phyloP scores from a whole-genome alignment of 306 rosid species.

The Lithocarpus polystachyus region DNA sequence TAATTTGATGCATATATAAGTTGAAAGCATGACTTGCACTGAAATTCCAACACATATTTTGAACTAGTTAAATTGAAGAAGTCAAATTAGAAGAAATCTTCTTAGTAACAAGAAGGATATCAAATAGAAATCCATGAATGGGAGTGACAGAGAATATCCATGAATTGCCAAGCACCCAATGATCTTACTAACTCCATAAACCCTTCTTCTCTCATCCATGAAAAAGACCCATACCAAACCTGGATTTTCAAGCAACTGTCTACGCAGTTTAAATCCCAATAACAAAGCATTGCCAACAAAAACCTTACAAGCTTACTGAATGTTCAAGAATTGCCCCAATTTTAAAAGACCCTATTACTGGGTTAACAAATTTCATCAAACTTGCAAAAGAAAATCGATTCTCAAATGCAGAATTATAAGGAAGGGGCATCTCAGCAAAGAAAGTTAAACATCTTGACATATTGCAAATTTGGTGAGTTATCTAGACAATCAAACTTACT shows the following conservation, averaged over 20 bases:
- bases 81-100: neutral
- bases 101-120: neutral
- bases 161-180: neutral
- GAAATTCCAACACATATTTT: neutral
- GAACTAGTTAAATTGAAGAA: neutral
- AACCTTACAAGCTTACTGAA: neutral
- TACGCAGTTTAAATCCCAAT: neutral
- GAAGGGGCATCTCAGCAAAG: neutral
- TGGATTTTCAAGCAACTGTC: neutral
- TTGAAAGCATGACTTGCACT: neutral
- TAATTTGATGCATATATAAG: neutral
- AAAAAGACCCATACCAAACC: neutral
- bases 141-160: too few species aligned
- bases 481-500: slow-evolving; percentile 51
- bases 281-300: neutral
- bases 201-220: neutral
- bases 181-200: neutral
- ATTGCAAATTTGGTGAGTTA: slow-evolving; percentile 12
- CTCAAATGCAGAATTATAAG: neutral
- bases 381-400: neutral
- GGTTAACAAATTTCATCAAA: neutral
- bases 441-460: slow-evolving; percentile 28
- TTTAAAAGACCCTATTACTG: neutral
- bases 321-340: neutral
- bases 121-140: neutral